Base-by-base conservation (phyloP, 139 green algal species). In the Closterium sp. region DNA sequence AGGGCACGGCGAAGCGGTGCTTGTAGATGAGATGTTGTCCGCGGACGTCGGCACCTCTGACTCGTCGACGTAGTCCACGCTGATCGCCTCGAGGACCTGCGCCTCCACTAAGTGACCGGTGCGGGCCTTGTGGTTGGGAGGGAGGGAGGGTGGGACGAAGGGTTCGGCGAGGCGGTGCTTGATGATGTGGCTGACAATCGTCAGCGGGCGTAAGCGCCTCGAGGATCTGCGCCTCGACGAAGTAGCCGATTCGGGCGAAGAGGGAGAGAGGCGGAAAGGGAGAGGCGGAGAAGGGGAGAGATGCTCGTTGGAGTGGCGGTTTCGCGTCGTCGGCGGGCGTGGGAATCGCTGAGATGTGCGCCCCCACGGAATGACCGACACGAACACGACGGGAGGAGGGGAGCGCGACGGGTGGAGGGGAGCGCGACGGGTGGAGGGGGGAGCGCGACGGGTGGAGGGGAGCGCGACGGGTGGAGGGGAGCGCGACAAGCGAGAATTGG, bases 1-100 rank as follows among this genome's bases (percentile, higher is more conserved):
- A 99, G 3, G 98, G 98, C 33, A 99, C 96, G 95, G 98, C 98
- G 97, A 98, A 99, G 95, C 98, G 98, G 96, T 99, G 98, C 97
- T 99, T 99, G 97, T 99, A 99, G 95, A 98, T 99, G 98, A 99
- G 98, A 95, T 99, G 88, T 99, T 97, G 92, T 99, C 98, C 32
- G 98, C 98, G 23, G 98, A 98, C 9, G 98, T 99, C 16, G 99
- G 96, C 81, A 99, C 98, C 96, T 99, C 98, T 43, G 95, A 97
- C 96, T 99, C 98, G 86, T 99, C 98, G 36, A 99, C 98, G 96
- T 99, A 99, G 93, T 99, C 98, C 0, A 99, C 96, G 88, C 96
- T 96, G 84, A 99, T 87, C 0, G 97, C 95, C 95, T 99, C 98
- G 86, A 99, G 93, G 35, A 99, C 98, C 95, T 99, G 98, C 0